Evolutionary conservation across 768 basidiomycete genomes (phyloP), one percentile per base, ranked within the genome.

Genomic region (Lepiota brunneoincarnata): DNA sequence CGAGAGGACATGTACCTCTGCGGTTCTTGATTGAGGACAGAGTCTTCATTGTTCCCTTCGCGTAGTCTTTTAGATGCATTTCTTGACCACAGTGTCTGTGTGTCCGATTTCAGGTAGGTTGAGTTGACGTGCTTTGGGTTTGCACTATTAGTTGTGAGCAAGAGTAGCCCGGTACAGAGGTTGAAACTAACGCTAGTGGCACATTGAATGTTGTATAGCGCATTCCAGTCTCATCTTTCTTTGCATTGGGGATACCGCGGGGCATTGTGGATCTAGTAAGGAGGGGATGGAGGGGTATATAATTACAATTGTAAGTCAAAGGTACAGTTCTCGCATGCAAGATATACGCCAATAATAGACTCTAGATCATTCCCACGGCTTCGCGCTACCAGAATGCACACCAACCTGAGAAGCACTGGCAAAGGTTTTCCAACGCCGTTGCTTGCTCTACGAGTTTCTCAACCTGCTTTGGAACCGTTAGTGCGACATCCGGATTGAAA

Each of bases 371-470:
- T 37, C 55, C 43, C 49, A 34, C 43, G 34, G 11, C 28, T 39
- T 38, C 1, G 15, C 11, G 31, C 48, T 71, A 90, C 88, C 88
- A 90, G 72, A 89, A 90, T 38, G 88, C 87, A 71, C 87, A 89
- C 94, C 93, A 96, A 68, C 94, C 94, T 57, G 93, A 91, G 76
- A 96, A 97, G 64, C 93, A 94, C 67, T 96, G 95, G 67, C 93
- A 97, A 2, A 98, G 82, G 67, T 98, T 97, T 69, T 98, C 95
- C 40, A 98, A 69, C 12, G 91, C 87, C 3, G 91, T 97, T 4
- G 97, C 93, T 68, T 98, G 93, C 58, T 86, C 80, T 58, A 99
- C 98, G 49, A 99, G 76, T 67, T 89, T 88, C 64, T 94, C 91
- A 11, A 99, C 97, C 69, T 99, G 97, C 9, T 75, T 81, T 21